Conservation (phyloP, 441 rosid genomes). For the Theobroma grandiflorum region DNA sequence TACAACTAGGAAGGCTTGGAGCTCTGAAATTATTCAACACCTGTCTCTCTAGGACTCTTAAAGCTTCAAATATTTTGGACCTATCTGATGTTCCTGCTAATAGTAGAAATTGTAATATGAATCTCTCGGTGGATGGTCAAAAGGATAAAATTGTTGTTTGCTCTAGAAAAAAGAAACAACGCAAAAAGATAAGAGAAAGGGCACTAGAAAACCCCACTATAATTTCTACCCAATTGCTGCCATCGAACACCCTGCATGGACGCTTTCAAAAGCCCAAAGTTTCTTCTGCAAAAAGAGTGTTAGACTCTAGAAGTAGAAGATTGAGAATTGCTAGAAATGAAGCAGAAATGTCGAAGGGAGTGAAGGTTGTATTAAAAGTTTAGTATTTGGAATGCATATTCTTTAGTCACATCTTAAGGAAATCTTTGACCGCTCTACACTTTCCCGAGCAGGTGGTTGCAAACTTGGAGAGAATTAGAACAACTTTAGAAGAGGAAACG, state of each 20-base stretch:
- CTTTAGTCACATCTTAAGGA: conserved; percentile 18
- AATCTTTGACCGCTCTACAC: conserved; percentile 32
- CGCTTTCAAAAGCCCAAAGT: conserved; percentile 26
- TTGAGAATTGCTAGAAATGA: conserved; percentile 66
- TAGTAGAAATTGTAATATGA: conserved; percentile 32
- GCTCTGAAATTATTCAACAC: conserved; percentile 62
- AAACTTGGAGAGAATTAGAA: conserved; percentile 70
- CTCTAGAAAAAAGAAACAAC: conserved; percentile 51
- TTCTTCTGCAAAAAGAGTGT: conserved; percentile 42
- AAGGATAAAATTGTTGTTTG: conserved; percentile 38
- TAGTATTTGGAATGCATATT: conserved; percentile 9
- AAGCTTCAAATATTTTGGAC: conserved; percentile 41
- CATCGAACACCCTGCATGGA: conserved; percentile 35
- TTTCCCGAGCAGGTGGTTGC: conserved; percentile 56
- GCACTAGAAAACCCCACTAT: conserved; percentile 25
- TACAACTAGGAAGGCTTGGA: conserved; percentile 71
- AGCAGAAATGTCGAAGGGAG: conserved; percentile 74
- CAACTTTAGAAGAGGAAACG: conserved; percentile 62
- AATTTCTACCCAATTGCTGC: conserved; percentile 26
- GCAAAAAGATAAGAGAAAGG: conserved; percentile 53
- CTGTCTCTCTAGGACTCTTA: conserved; percentile 49
- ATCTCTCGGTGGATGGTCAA: conserved; percentile 26
- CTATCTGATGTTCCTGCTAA: conserved; percentile 40
- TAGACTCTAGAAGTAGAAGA: conserved; percentile 57
- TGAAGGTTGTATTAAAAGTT: conserved; percentile 64